Evolutionary conservation across 2,329 filamentous ascomycete species (phyloP).

Genomic region (Dactylellina leptospora): DNA sequence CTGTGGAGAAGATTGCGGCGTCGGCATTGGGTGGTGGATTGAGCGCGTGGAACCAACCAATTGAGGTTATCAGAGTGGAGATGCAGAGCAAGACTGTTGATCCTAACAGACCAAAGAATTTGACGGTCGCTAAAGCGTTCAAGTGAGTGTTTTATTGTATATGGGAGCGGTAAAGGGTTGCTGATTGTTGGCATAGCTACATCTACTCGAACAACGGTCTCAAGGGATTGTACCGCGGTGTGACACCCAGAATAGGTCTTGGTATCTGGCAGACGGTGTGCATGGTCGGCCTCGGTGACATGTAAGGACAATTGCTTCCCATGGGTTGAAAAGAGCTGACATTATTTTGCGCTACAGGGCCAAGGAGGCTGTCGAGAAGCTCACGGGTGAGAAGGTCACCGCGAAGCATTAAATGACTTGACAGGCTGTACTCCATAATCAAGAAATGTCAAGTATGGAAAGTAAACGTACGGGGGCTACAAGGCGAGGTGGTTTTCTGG

Average conservation of each 20-base stretch:
- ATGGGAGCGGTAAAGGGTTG: constrained; percentile 60
- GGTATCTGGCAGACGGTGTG: constrained; percentile 99
- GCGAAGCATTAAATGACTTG: constrained; percentile 65
- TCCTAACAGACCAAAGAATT: constrained; percentile 97
- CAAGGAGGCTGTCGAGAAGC: constrained; percentile 67
- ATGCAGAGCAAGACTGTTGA: constrained; percentile 99
- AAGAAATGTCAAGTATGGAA: no score
- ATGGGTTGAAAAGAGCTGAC: constrained; percentile 51
- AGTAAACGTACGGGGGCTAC: no score
- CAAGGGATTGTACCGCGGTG: constrained; percentile 93
- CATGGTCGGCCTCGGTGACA: constrained; percentile 99
- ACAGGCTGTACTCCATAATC: not conserved
- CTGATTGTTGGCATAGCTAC: constrained; percentile 65
- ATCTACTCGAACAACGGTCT: constrained; percentile 91
- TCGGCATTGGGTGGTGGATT: constrained; percentile 89
- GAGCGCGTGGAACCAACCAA: constrained; percentile 98
- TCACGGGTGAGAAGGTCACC: constrained; percentile 67
- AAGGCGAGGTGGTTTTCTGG: not conserved
- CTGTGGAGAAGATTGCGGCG: constrained; percentile 87
- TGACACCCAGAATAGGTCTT: constrained; percentile 90
- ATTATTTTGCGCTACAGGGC: constrained; percentile 60
- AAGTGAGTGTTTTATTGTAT: constrained; percentile 57
- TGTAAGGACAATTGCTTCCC: constrained; percentile 69
- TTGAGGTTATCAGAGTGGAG: constrained; percentile 99
- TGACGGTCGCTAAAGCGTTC: constrained; percentile 89